Evolutionary conservation across 1,139 yeast species (phyloP).

Genomic region (Geotrichum fermentans): DNA sequence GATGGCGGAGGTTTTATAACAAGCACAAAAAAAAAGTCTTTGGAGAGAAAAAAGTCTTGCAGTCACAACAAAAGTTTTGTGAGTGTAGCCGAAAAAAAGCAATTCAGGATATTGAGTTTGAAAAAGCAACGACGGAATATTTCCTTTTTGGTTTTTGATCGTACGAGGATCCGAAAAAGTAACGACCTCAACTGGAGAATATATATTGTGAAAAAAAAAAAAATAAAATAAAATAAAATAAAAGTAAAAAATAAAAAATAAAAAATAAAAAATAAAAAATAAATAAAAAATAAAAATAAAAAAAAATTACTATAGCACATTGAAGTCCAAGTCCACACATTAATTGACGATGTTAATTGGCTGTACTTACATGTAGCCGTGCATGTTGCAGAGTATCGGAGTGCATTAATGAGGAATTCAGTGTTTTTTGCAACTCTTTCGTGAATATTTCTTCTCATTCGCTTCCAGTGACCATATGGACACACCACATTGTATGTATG

Average conservation of each 20-base stretch:
- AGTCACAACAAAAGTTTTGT: too few relatives aligned
- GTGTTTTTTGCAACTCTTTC: neutral
- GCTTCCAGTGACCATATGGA: too few relatives aligned
- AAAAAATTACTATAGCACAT: neutral
- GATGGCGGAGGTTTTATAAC: neutral
- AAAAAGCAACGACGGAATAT: neutral
- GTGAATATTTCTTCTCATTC: too few relatives aligned
- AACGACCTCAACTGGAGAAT: neutral
- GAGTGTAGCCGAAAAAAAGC: too few relatives aligned
- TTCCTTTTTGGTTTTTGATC: neutral
- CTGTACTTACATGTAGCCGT: neutral
- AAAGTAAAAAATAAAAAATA: neutral
- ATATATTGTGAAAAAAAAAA: neutral
- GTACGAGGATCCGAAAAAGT: neutral
- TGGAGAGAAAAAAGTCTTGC: too few relatives aligned
- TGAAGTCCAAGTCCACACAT: neutral
- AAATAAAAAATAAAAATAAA: neutral
- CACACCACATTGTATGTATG: too few relatives aligned
- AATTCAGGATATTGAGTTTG: neutral
- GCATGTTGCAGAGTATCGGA: neutral
- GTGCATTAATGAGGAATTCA: neutral
- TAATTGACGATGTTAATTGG: neutral
- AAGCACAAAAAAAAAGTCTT: too few relatives aligned
- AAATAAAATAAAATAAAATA: neutral
- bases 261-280: neutral